Conservation (phyloP, 176 grass and related monocot genomes). For the Eremochloa ophiuroides region DNA sequence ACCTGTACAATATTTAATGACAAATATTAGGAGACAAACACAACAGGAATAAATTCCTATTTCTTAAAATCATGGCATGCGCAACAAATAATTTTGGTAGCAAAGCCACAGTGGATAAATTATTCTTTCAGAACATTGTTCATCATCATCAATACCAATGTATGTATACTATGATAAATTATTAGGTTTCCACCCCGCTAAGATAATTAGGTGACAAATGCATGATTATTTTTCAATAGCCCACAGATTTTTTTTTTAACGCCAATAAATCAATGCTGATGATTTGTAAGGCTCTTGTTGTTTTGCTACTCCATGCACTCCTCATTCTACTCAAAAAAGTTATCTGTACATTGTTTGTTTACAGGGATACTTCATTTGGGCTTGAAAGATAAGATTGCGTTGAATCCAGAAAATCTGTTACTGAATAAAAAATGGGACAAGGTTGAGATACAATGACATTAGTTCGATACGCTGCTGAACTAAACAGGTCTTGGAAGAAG, state of each 20-base stretch:
- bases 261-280: neutral
- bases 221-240: neutral
- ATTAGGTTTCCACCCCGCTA: neutral
- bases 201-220: neutral
- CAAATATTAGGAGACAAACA: slow-evolving; percentile 11
- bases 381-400: neutral
- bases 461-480: neutral
- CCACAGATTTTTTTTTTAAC: neutral
- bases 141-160: neutral
- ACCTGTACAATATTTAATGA: slow-evolving; percentile 41
- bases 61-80: neutral
- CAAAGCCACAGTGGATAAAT: neutral
- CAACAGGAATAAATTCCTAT: neutral
- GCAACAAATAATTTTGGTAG: neutral
- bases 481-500: neutral
- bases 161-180: too few species aligned
- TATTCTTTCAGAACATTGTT: neutral
- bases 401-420: neutral
- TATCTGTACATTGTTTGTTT: neutral
- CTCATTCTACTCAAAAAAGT: neutral
- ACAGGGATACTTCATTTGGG: neutral
- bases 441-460: neutral
- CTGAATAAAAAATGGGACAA: neutral
- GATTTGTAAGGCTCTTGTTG: neutral
- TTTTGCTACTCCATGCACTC: slow-evolving; percentile 1